phyloP scores from a whole-genome alignment of 768 basidiomycete species.

The Trametes maxima region DNA sequence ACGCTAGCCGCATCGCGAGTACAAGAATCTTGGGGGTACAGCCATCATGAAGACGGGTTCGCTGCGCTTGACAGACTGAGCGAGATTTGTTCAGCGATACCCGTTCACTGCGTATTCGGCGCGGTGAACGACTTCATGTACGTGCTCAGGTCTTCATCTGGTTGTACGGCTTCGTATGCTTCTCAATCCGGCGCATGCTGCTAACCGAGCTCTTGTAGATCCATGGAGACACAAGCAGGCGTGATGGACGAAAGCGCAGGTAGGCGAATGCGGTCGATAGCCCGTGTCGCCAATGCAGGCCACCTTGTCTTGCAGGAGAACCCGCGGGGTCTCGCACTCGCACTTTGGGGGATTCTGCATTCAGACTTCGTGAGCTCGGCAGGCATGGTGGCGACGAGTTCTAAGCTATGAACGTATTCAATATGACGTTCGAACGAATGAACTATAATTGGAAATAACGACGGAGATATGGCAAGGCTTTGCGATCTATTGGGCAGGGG shows the following conservation, averaged over 20 bases:
- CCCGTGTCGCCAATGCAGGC: background rate
- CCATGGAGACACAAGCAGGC: background rate
- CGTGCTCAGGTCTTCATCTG: no score
- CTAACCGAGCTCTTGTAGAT: background rate
- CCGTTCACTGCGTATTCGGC: conserved; percentile 27
- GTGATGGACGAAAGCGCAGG: background rate
- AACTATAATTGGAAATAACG: no score
- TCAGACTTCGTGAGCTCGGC: no score
- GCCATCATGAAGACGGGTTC: conserved; percentile 12
- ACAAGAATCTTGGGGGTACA: conserved; percentile 26
- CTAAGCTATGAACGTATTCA: no score
- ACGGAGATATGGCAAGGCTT: no score
- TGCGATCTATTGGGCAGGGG: no score
- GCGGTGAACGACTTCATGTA: background rate
- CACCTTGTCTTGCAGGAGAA: conserved; percentile 10
- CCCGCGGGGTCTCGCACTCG: conserved; percentile 1
- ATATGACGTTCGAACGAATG: no score
- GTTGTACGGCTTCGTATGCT: no score
- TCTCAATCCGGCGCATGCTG: no score
- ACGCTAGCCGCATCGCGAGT: conserved; percentile 26
- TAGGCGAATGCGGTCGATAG: conserved; percentile 1
- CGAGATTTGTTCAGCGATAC: conserved; percentile 16
- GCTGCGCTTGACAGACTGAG: conserved; percentile 10
- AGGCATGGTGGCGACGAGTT: no score
- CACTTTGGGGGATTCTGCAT: conserved; percentile 10